Base-by-base conservation (phyloP, 306 rosid species). In the Casuarina glauca region DNA sequence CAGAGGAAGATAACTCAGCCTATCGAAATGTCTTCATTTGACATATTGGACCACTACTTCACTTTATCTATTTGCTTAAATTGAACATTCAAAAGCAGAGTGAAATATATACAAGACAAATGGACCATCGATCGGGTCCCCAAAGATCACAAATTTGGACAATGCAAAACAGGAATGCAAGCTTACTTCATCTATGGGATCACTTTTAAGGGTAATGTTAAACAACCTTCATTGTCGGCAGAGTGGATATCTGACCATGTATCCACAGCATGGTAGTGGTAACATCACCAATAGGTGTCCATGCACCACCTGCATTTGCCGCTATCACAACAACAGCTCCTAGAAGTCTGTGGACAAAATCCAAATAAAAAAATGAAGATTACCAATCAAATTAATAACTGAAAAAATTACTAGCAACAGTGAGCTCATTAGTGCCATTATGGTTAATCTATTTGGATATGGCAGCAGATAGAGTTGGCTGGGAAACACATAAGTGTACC, bases 191-290 rank as follows among this genome's bases (percentile, higher is more conserved):
- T 66, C 62, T 1, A 73, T 35, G 2, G 39, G 77, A 81, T 55
- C 15, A 43, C 66, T 42, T 80, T 58, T 36, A 45, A 74, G 46
- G 58, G 39, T 20, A 15, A 51, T 26, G 74, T 67, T 76, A 74
- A 78, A 76, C 35, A 71, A 91, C 97, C 94, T 91, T 90, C 84
- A 95, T 86, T 79, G 97, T 95, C 70, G 68, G 85, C 82, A 92
- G 69, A 19, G 97, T 87, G 54, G 97, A 87, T 88, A 95, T 88
- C 79, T 92, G 98, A 79, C 98, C 97, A 76, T 95, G 97, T 79
- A 95, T 95, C 98, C 98, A 95, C 64, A 95, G 86, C 98, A 95
- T 95, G 36, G 97, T 95, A 41, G 97, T 95, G 74, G 98, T 95
- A 71, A 95, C 96, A 85, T 95, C 98, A 52, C 98, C 98, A 42